Percentiles rank a stretch among this genome's conserved stretches.
Evolutionary conservation across 257 asterid species (phyloP).

Genomic region (Paulownia fortunei): DNA sequence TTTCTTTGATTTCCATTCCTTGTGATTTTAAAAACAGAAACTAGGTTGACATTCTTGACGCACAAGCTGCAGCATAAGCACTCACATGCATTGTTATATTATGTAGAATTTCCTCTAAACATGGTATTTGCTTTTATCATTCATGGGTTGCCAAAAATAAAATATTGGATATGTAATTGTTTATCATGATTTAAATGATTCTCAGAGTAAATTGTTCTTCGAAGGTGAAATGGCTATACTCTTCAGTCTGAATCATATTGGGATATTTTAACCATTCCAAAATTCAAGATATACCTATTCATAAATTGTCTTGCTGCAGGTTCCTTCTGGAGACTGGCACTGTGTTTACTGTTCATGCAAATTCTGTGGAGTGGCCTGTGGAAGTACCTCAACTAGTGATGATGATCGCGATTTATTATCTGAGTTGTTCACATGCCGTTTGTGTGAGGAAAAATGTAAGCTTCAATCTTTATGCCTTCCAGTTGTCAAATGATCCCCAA

Average conservation of each 20-base stretch:
- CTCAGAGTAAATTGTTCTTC: not conserved
- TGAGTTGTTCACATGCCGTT: conserved; percentile 58
- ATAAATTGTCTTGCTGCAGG: conserved; percentile 43
- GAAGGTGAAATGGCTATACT: conserved; percentile 18
- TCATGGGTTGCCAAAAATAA: not conserved
- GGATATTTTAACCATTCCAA: conserved; percentile 9
- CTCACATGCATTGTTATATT: conserved; percentile 15
- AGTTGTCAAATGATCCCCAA: conserved; percentile 20
- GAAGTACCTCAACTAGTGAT: conserved; percentile 43
- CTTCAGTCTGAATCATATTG: conserved; percentile 10
- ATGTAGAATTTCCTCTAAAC: not conserved
- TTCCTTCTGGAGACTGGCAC: conserved; percentile 92
- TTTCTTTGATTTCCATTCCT: not conserved
- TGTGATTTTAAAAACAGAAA: not conserved
- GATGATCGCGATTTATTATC: conserved; percentile 40
- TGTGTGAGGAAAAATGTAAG: conserved; percentile 92
- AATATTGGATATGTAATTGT: not conserved
- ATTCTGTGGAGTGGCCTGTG: conserved; percentile 73
- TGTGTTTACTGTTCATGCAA: conserved; percentile 93
- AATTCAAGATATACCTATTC: conserved; percentile 16
- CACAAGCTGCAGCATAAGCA: conserved; percentile 15
- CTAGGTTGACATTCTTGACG: not conserved
- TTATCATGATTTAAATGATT: conserved; percentile 15
- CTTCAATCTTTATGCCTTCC: conserved; percentile 18
- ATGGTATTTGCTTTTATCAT: conserved; percentile 6